Evolutionary conservation across 2,329 filamentous ascomycete genomes (phyloP), one percentile per base, ranked within the genome.

Genomic region (Periglandula ipomoeae): DNA sequence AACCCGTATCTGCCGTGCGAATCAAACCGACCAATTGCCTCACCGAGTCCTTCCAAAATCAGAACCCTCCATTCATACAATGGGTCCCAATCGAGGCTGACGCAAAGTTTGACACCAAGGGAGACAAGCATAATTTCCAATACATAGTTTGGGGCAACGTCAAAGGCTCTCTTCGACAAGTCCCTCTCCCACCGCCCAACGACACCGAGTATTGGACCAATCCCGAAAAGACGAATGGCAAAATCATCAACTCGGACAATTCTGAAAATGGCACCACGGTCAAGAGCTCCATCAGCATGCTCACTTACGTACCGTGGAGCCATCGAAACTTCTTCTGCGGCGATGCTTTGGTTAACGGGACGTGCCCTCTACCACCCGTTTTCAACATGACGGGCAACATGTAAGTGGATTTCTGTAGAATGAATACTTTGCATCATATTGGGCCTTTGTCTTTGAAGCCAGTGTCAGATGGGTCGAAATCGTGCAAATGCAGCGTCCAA

Each of bases 101-200:
- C 58, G 91, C 87, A 49, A 69, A 70, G 19, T 95, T 95, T 70
- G 77, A 88, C 58, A 74, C 77, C 24, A 65, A 70, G 13, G 69
- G 77, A 53, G 64, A 77, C 4, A 74, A 70, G 45, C 81, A 90
- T 61, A 79, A 75, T 37, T 73, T 98, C 44, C 81, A 79, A 53
- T 71, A 96, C 48, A 93, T 82, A 1, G 78, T 95, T 42, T 97
- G 89, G 71, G 91, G 90, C 46, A 96, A 97, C 66, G 89, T 97
- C 26, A 87, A 84, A 8, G 93, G 93, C 42, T 80, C 84, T 45
- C 74, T 77, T 40, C 72, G 73, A 2, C 61, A 68, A 11, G 69
- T 71, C n/a, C 52, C 66, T 2, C 77, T 89, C 47, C 89, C 88
- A 30, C 59, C 78, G 0, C 66, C 75, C 17, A 65, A 75, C 17